phyloP scores from a whole-genome alignment of 2,329 filamentous ascomycete genomes.

The Aspergillus jensenii region DNA sequence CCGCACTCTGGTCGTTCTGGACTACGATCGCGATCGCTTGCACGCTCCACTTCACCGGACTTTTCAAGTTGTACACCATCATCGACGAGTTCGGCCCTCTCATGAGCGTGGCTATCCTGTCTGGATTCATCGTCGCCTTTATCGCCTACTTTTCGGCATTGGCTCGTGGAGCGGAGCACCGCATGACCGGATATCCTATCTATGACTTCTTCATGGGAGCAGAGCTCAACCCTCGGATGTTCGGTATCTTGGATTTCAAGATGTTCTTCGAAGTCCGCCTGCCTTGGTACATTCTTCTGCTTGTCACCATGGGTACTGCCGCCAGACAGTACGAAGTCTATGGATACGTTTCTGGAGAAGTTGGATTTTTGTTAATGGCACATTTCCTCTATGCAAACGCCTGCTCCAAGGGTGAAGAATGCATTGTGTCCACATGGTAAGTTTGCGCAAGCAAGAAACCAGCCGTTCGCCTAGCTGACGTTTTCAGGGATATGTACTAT shows the following conservation, averaged over 20 bases:
- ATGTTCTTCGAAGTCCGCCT: slow-evolving; percentile 95
- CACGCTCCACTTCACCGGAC: slow-evolving; percentile 74
- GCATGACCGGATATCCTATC: slow-evolving; percentile 80
- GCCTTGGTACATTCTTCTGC: slow-evolving; percentile 87
- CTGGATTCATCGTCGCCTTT: slow-evolving; percentile 79
- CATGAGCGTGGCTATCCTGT: slow-evolving; percentile 88
- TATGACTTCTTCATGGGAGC: slow-evolving; percentile 93
- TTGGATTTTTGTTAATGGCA: slow-evolving; percentile 80
- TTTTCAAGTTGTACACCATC: slow-evolving; percentile 87
- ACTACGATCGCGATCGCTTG: slow-evolving; percentile 71
- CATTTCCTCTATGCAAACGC: slow-evolving; percentile 92
- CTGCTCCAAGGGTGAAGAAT: slow-evolving; percentile 87
- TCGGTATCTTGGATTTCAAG: slow-evolving; percentile 82
- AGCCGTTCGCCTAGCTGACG: slow-evolving; percentile 10
- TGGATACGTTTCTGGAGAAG: slow-evolving; percentile 83
- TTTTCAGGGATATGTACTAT: slow-evolving; percentile 83
- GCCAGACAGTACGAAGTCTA: slow-evolving; percentile 81
- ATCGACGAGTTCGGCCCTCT: slow-evolving; percentile 94
- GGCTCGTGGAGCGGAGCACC: slow-evolving; percentile 76
- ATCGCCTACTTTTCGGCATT: slow-evolving; percentile 85
- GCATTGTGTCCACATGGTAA: slow-evolving; percentile 81
- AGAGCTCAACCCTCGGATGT: slow-evolving; percentile 83
- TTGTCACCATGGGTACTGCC: slow-evolving; percentile 72
- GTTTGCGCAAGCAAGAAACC: slow-evolving; percentile 14
- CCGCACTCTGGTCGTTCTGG: slow-evolving; percentile 83